A percentile compares a stretch with the other conserved stretches of the same genome.
Conservation (phyloP, 129 eudicot species). For the Tagetes patula region DNA sequence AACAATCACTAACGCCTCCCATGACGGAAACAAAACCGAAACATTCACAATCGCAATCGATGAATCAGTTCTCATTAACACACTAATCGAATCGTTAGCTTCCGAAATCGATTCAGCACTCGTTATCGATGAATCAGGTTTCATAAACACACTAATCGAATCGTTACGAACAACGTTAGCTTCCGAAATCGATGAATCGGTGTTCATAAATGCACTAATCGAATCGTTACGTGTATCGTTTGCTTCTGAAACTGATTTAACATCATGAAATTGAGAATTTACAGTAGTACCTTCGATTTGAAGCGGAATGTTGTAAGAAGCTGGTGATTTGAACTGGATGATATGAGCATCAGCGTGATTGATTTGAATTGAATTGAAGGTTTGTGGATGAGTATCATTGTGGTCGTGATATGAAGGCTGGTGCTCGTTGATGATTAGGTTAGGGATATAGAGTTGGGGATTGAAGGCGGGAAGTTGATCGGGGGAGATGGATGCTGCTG, state of each 20-base stretch:
- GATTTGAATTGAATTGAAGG: neutral
- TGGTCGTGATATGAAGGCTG: neutral
- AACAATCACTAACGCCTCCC: constrained; percentile 69
- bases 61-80: neutral
- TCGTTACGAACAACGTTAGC: too few relatives aligned
- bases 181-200: neutral
- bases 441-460: constrained; percentile 28
- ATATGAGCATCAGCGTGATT: neutral
- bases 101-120: too few relatives aligned
- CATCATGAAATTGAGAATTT: constrained; percentile 5
- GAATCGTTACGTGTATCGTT: neutral
- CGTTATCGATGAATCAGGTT: too few relatives aligned
- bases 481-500: constrained; percentile 17
- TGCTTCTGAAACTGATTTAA: neutral
- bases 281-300: constrained; percentile 26
- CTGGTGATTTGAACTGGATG: constrained; percentile 11
- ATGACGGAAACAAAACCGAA: constrained; percentile 57
- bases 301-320: neutral
- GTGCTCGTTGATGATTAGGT: constrained; percentile 19
- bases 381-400: neutral
- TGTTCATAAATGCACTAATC: neutral
- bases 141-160: too few relatives aligned
- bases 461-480: constrained; percentile 22
- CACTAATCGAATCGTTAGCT: neutral
- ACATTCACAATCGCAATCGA: constrained; percentile 21